Percentiles rank a stretch among this genome's conserved stretches.
These are phyloP conservation scores for Hymenoscyphus occultus DNA, from an alignment of 2,329 filamentous ascomycete species.

Conservation along the genomic window DNA sequence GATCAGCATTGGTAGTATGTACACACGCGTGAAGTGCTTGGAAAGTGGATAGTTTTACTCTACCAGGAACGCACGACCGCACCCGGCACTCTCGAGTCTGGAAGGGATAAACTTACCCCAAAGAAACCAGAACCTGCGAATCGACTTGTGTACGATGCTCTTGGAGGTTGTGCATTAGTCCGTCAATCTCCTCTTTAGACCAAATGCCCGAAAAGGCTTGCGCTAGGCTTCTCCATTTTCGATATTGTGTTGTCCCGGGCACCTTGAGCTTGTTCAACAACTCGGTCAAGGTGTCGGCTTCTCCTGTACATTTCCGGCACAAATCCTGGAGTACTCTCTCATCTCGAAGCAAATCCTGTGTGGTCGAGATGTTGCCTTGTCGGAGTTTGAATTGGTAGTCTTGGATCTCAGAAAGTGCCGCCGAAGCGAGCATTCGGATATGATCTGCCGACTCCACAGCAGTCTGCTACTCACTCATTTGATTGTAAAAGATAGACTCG, in stretches of 20 bases:
- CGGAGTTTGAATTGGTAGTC: constrained; percentile 1
- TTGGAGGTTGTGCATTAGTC: background rate
- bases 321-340: background rate
- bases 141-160: background rate
- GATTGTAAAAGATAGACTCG: too few species aligned
- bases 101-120: background rate
- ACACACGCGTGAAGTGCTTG: too few species aligned
- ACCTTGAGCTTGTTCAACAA: background rate
- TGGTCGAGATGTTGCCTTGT: background rate
- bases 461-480: too few species aligned
- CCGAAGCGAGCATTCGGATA: background rate
- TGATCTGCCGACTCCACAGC: background rate
- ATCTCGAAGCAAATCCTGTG: background rate
- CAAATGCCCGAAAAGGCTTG: background rate
- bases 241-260: background rate
- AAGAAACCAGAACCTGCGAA: background rate
- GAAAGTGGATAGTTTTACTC: too few species aligned
- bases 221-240: background rate
- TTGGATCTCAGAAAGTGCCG: background rate
- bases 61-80: too few species aligned
- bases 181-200: background rate
- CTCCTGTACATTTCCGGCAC: background rate
- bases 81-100: too few species aligned
- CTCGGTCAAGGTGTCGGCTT: background rate
- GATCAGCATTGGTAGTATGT: too few species aligned